These are phyloP conservation scores for Fusarium irregulare DNA, from an alignment of 2,329 filamentous ascomycete genomes.

Conservation along the genomic window DNA sequence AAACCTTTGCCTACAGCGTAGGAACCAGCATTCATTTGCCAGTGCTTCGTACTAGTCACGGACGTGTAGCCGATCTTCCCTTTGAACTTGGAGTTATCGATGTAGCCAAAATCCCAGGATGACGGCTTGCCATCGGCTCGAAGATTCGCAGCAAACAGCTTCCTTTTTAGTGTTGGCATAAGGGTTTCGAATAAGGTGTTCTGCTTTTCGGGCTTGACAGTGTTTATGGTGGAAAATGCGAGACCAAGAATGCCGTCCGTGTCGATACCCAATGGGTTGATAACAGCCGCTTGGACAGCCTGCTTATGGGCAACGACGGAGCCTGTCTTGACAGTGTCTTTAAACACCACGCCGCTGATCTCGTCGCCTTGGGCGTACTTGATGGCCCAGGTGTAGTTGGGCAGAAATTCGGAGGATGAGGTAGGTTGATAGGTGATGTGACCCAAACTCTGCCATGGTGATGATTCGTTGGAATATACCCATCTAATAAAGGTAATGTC, in stretches of 20 bases:
- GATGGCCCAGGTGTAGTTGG: not conserved
- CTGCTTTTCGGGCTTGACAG: not conserved
- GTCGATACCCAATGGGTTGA: rapidly evolving
- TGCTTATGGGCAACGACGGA: not conserved
- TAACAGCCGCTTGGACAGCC: not conserved
- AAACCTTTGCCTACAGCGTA: not conserved
- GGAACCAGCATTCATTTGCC: not conserved
- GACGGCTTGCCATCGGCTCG: not conserved
- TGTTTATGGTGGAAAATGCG: not conserved
- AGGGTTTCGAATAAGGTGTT: not conserved
- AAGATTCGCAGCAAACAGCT: slow-evolving; percentile 2
- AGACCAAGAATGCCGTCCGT: not conserved
- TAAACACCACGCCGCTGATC: not conserved
- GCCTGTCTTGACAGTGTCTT: not conserved
- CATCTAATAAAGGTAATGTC: not conserved
- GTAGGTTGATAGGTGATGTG: not conserved
- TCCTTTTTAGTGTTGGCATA: not conserved
- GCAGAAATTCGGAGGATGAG: not conserved
- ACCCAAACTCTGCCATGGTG: not conserved
- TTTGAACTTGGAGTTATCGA: slow-evolving; percentile 3
- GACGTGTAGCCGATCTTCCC: not conserved
- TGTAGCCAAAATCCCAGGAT: not conserved
- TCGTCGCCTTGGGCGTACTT: not conserved
- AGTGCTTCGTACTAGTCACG: not conserved
- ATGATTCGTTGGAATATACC: not conserved